Conservation (phyloP, 2,329 filamentous ascomycete genomes). For the Claviceps maximensis region DNA sequence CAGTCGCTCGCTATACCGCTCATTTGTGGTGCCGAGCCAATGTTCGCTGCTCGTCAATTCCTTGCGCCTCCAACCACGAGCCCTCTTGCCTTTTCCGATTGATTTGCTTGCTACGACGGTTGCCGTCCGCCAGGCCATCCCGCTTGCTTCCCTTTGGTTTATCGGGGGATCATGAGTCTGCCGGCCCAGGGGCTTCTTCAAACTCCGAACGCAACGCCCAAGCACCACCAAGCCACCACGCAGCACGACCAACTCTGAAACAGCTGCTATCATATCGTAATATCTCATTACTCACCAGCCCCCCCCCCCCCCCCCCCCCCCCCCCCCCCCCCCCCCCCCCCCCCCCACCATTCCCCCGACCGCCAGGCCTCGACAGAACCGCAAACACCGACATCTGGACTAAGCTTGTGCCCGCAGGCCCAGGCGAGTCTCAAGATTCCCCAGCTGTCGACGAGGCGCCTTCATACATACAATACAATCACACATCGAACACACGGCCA, state of each 20-base stretch:
- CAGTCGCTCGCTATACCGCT: neutral
- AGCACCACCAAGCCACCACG: neutral
- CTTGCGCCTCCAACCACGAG: neutral
- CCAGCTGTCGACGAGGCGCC: neutral
- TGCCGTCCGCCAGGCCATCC: neutral
- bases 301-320: neutral
- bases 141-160: slow-evolving; percentile 1
- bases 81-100: neutral
- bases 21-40: neutral
- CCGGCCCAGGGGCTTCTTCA: slow-evolving; percentile 8
- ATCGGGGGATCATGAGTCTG: slow-evolving; percentile 6
- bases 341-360: neutral
- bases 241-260: too few relatives aligned
- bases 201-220: slow-evolving; percentile 4
- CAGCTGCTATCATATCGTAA: neutral
- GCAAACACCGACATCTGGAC: neutral
- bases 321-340: neutral
- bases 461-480: neutral
- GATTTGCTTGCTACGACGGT: neutral
- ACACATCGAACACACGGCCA: neutral
- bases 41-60: neutral
- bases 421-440: neutral
- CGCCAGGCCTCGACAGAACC: neutral
- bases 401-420: slow-evolving; percentile 1
- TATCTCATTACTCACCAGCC: neutral